These are phyloP conservation scores for Cucurbita pepo DNA, from an alignment of 306 rosid species.

Conservation along the genomic window DNA sequence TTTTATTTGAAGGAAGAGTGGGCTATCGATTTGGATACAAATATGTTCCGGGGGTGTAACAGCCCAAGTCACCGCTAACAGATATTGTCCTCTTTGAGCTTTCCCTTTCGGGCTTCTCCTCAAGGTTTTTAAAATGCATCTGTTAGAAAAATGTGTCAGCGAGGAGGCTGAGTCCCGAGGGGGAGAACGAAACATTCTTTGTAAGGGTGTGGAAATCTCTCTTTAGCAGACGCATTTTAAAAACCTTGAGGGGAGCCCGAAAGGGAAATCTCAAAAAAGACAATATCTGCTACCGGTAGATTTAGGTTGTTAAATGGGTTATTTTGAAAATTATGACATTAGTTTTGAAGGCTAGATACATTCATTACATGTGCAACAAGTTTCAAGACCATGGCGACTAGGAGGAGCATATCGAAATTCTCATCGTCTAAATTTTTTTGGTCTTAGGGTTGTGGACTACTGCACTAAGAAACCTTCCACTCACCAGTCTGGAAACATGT, in stretches of 20 bases:
- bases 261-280: too few species aligned
- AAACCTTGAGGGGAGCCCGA: too few species aligned
- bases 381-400: neutral
- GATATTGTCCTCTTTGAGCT: too few species aligned
- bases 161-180: too few species aligned
- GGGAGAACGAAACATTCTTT: too few species aligned
- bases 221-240: too few species aligned
- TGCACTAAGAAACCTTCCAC: slow-evolving; percentile 57
- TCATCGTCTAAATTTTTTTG: slow-evolving; percentile 11
- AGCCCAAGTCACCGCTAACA: too few species aligned
- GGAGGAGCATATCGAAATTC: neutral
- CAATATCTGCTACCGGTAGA: too few species aligned
- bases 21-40: neutral
- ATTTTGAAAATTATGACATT: neutral
- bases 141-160: too few species aligned
- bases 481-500: slow-evolving; percentile 72
- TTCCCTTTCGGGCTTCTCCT: too few species aligned
- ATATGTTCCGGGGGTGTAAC: neutral
- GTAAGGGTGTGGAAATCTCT: too few species aligned
- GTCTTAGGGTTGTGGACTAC: slow-evolving; percentile 49
- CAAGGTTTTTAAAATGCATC: too few species aligned
- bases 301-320: neutral
- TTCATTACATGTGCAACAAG: neutral
- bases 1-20: neutral
- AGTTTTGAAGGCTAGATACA: neutral